phyloP scores from a whole-genome alignment of 208 protist species.

The Wallacemonas sp. region DNA sequence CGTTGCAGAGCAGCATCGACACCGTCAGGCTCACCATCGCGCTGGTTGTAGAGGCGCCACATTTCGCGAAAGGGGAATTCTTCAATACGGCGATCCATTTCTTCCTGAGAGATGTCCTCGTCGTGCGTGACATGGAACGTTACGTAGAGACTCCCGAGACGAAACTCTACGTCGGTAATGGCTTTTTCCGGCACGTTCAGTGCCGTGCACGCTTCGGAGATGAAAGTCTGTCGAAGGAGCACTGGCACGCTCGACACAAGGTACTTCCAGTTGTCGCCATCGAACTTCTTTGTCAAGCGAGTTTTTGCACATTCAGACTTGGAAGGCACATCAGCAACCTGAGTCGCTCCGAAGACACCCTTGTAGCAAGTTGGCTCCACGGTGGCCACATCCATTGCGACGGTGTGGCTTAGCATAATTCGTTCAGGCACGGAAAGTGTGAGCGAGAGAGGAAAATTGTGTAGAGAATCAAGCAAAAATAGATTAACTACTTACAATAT shows the following conservation, averaged over 20 bases:
- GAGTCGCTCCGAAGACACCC: neutral
- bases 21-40: constrained; percentile 50
- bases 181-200: constrained; percentile 38
- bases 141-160: constrained; percentile 83
- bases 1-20: constrained; percentile 59
- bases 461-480: too few species aligned
- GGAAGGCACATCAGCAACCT: neutral
- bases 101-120: constrained; percentile 63
- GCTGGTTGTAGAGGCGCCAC: constrained; percentile 75
- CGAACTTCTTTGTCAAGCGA: constrained; percentile 64
- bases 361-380: too few species aligned
- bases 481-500: too few species aligned
- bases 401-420: too few species aligned
- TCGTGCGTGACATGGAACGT: constrained; percentile 84
- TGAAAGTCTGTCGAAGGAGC: constrained; percentile 50
- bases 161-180: constrained; percentile 52
- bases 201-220: constrained; percentile 55
- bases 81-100: constrained; percentile 71
- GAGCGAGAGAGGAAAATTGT: too few species aligned
- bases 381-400: neutral
- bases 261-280: constrained; percentile 74
- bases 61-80: constrained; percentile 81
- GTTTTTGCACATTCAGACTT: constrained; percentile 14
- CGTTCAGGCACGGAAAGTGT: too few species aligned
- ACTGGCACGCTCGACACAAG: constrained; percentile 35